Conservation (phyloP, 805 yeast genomes). For the Lachancea mirantina region DNA sequence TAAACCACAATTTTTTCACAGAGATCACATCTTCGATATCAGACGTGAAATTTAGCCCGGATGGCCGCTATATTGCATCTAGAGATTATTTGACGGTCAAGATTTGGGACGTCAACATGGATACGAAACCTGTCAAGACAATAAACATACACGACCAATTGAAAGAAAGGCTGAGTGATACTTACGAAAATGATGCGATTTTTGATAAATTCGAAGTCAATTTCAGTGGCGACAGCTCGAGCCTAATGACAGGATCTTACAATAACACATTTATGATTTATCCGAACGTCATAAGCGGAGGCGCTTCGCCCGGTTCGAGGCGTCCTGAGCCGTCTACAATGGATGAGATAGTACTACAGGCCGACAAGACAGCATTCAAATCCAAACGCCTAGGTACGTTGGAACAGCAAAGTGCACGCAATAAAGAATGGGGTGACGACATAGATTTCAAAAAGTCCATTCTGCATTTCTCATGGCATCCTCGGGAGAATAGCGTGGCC, state of each 20-base stretch:
- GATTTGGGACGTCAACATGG: constrained; percentile 98
- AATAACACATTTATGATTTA: constrained; percentile 95
- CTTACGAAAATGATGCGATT: constrained; percentile 96
- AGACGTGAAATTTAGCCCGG: constrained; percentile 84
- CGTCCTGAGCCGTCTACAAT: too few relatives aligned
- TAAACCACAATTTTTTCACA: constrained; percentile 90
- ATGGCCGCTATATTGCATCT: constrained; percentile 92
- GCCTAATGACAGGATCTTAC: constrained; percentile 95
- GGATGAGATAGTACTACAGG: constrained; percentile 77
- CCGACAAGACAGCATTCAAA: constrained; percentile 96
- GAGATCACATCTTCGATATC: constrained; percentile 93
- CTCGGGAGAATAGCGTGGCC: constrained; percentile 91
- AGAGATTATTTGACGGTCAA: constrained; percentile 97
- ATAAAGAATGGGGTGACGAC: constrained; percentile 52
- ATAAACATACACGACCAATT: constrained; percentile 93
- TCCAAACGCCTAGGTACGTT: constrained; percentile 34
- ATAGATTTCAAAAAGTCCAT: constrained; percentile 93
- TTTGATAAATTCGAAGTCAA: constrained; percentile 97
- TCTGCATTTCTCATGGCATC: constrained; percentile 97
- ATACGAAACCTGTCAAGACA: constrained; percentile 86
- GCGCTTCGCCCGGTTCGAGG: constrained; percentile 4
- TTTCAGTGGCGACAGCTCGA: constrained; percentile 85
- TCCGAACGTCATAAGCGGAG: constrained; percentile 60
- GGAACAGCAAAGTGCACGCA: constrained; percentile 38
- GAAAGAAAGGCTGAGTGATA: constrained; percentile 88